Evolutionary conservation across 129 eudicot genomes (phyloP), one percentile per base, ranked within the genome.

Genomic region (Chrysanthemum makinoi): DNA sequence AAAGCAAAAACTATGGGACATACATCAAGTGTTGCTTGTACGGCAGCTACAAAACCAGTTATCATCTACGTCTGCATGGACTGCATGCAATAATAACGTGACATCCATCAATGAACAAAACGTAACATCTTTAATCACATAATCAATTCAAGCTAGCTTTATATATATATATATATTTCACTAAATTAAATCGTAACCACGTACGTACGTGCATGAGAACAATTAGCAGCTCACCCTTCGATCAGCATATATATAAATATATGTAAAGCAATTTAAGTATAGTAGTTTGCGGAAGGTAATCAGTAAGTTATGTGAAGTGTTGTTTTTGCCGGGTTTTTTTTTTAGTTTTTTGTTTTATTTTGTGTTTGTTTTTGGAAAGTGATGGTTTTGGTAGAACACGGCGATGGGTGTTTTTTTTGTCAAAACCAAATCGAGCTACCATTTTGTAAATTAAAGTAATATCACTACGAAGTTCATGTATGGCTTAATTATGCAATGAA

Each of bases 31-130:
- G 18, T 66, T 83, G 72, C 81, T 77, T 3, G 87, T 81, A 13
- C 86, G 91, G 66, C 85, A 86, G 80, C 82, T 86, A 9, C 89
- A 85, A 43, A 87, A 78, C 43, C 86, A 83, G 51, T 52, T 85
- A 61, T 63, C 57, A 67, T 72, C 22, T 18, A 39, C 81, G 52
- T 61, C 83, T 82, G 86, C 90, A 80, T 84, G 91, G 84, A 77
- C 46, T 39, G 46, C 86, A 69, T 83, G 91, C 86, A 86, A 78
- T 82, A 84, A 76, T 84, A 80, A 82, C 65, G 53, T 72, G 53
- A 73, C 85, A 53, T 51, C 80, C 73, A 77, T 81, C 72, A 70
- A 58, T 68, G 80, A 76, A 49, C 82, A 78, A 78, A 79, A 67
- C 54, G 68, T 64, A 30, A 73, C 56, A 51, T 76, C 86, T 65